These are phyloP conservation scores for Fraxinus xanthoxyloides DNA, from an alignment of 305 asterid species.

Conservation along the genomic window DNA sequence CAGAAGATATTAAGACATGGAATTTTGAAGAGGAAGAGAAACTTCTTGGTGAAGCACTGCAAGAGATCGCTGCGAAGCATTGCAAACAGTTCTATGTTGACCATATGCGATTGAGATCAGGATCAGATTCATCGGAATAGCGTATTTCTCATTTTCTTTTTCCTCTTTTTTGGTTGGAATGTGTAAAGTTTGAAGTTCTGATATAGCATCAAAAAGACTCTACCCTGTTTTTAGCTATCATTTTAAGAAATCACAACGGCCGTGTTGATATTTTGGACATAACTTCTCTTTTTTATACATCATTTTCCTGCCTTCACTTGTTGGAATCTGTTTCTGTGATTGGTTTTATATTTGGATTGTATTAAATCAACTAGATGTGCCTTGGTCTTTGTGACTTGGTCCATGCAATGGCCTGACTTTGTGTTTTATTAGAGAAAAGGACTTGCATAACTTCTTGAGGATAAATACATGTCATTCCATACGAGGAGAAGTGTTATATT, in stretches of 20 bases:
- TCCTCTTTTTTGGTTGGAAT: not conserved
- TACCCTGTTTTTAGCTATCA: not conserved
- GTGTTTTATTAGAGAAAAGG: not conserved
- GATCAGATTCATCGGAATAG: not conserved
- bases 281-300: not conserved
- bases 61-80: not conserved
- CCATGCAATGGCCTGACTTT: not conserved
- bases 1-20: not conserved
- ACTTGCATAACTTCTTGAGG: not conserved
- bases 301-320: not conserved
- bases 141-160: not conserved
- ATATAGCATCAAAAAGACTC: not conserved
- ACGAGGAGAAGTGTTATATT: not conserved
- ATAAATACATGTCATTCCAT: not conserved
- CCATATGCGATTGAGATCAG: not conserved
- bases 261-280: not conserved
- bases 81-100: not conserved
- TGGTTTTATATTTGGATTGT: not conserved
- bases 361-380: not conserved
- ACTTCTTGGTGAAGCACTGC: not conserved
- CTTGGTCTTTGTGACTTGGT: not conserved
- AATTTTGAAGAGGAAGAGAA: not conserved
- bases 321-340: not conserved
- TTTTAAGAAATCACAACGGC: not conserved
- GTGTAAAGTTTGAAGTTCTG: not conserved